Conservation (phyloP, 2,329 filamentous ascomycete genomes). For the Rachicladosporium sp. region DNA sequence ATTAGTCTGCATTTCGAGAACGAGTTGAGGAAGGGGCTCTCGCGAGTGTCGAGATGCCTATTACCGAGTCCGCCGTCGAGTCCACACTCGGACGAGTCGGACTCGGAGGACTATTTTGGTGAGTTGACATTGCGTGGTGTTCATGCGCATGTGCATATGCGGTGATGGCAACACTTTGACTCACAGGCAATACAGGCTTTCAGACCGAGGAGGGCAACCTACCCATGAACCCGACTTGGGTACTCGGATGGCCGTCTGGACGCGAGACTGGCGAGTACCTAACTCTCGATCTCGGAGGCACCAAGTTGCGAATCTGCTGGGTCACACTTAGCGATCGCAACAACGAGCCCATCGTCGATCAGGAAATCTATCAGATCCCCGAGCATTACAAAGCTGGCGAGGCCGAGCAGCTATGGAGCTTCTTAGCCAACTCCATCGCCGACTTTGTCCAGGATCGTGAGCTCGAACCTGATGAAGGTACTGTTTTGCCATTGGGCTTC, state of each 20-base stretch:
- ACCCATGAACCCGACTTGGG: slow-evolving; percentile 99
- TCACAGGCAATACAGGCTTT: neutral
- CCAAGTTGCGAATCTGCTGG: slow-evolving; percentile 89
- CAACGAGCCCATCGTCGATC: slow-evolving; percentile 89
- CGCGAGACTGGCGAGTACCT: slow-evolving; percentile 78
- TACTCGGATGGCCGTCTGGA: slow-evolving; percentile 80
- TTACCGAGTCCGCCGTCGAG: slow-evolving; percentile 3
- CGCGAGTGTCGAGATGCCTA: slow-evolving; percentile 4
- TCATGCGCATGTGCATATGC: neutral
- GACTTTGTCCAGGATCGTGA: slow-evolving; percentile 88
- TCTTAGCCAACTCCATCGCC: slow-evolving; percentile 83
- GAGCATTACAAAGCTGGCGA: slow-evolving; percentile 83
- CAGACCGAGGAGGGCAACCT: slow-evolving; percentile 25
- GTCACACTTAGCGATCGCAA: slow-evolving; percentile 78
- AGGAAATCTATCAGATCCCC: slow-evolving; percentile 92
- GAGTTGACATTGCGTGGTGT: neutral
- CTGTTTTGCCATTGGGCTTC: slow-evolving; percentile 70
- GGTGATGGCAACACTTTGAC: slow-evolving; percentile 6
- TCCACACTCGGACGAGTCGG: neutral
- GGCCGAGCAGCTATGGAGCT: slow-evolving; percentile 83
- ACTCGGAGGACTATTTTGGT: slow-evolving; percentile 6
- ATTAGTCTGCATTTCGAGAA: slow-evolving; percentile 75
- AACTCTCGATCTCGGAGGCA: slow-evolving; percentile 91
- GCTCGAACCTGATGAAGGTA: slow-evolving; percentile 45
- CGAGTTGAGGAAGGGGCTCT: slow-evolving; percentile 63